Base-by-base conservation (phyloP, 441 rosid species). In the Pelargonium myrrhifolium region DNA sequence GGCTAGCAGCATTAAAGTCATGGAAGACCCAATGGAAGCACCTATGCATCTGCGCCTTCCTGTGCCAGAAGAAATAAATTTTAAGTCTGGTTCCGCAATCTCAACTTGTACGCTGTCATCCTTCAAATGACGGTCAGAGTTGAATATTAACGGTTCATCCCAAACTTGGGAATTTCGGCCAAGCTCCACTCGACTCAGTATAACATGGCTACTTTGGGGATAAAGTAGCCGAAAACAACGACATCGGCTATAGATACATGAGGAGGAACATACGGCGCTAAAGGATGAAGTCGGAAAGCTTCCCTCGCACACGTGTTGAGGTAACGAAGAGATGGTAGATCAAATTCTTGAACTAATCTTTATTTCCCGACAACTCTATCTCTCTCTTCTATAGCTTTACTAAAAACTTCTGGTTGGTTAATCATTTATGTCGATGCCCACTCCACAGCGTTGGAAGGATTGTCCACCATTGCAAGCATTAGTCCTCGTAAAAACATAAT, bases 361-460 rank as follows among this genome's bases (percentile, higher is more conserved):
- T 81, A 76, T 64, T 72, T 83, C 21, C 86, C 85, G 10, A 83
- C 78, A 1, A 79, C 82, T 1, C 8, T 53, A 26, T 85, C 84
- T 1, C 83, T 65, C 64, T 81, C 89, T 2, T 73, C 77, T 21
- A 63, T 64, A 0, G 89, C 89, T 47, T 64, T 83, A 47, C 61
- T 5, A 21, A 83, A 72, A 15, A 83, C 66, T 20, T 74, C 69
- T 0, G 85, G 85, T 9, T 78, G 56, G 74, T 72, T 79, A 1
- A 85, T 71, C 86, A 84, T 82, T 74, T 84, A 85, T 0, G 81
- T 82, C 56, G 79, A 37, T 1, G 75, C 78, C 86, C 83, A 80
- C 47, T 82, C 86, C 0, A 18, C 70, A 0, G 75, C 81, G 22
- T 80, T 80, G 1, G 86, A 58, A 1, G 86, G 83, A 74, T 82